Conservation (phyloP, 2,329 filamentous ascomycete genomes). For the Orbilia blumenaviensis region DNA sequence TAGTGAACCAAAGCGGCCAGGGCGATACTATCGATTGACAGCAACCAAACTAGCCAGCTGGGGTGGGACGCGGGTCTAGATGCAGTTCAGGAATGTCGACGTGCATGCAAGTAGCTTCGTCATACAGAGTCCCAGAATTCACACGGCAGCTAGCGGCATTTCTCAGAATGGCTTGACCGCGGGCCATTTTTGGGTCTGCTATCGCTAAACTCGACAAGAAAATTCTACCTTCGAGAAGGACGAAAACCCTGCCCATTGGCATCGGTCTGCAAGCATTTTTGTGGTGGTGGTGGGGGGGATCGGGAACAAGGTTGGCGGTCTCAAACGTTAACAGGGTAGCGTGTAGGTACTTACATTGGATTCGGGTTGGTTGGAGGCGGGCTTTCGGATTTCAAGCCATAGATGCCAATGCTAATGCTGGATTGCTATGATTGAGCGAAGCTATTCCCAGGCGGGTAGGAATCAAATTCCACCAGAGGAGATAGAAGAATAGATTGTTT, state of each 20-base stretch:
- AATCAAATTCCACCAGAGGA: no score
- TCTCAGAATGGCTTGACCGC: constrained; percentile 44
- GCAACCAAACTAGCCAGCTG: constrained; percentile 7
- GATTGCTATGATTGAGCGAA: no score
- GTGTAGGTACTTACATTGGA: constrained; percentile 20
- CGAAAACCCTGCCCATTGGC: constrained; percentile 32
- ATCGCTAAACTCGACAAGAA: not conserved
- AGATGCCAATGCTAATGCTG: no score
- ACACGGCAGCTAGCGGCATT: constrained; percentile 39
- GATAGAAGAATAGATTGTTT: no score
- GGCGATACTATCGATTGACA: constrained; percentile 17
- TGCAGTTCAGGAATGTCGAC: constrained; percentile 53
- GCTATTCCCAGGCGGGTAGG: not conserved
- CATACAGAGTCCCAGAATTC: constrained; percentile 39
- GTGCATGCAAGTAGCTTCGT: constrained; percentile 37
- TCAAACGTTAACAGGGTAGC: not conserved
- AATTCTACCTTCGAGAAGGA: constrained; percentile 4
- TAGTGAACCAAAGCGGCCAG: constrained; percentile 41
- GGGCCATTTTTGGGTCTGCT: constrained; percentile 1
- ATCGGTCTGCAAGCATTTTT: constrained; percentile 2
- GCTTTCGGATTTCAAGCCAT: constrained; percentile 15
- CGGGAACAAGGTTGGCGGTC: not conserved
- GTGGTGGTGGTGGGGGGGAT: constrained; percentile 27
- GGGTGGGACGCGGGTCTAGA: constrained; percentile 46
- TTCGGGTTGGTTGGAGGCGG: not conserved